Percentiles rank a stretch among this genome's conserved stretches.
Evolutionary conservation across 192 early-diverging fungal genomes (phyloP).

Genomic region (Allomyces macrogynus): DNA sequence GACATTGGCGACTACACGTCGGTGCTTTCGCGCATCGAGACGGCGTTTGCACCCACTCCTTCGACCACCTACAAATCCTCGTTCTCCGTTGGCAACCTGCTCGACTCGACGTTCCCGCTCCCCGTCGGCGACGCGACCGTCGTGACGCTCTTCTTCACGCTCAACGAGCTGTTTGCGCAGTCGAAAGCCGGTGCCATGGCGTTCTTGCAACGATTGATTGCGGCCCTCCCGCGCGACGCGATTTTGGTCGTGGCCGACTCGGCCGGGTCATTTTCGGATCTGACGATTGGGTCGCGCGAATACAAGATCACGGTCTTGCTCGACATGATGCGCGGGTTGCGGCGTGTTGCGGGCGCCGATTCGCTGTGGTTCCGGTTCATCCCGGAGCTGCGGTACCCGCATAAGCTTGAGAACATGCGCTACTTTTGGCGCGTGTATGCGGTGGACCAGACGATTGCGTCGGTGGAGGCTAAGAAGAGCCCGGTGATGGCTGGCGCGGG

Average conservation of each 20-base stretch:
- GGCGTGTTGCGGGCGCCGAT: slow-evolving; percentile 43
- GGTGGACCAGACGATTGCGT: slow-evolving; percentile 4
- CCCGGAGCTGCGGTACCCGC: slow-evolving; percentile 46
- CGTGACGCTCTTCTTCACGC: slow-evolving; percentile 74
- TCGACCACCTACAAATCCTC: too few species aligned
- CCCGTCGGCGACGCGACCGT: slow-evolving; percentile 35
- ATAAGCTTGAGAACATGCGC: slow-evolving; percentile 74
- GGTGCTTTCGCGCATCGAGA: slow-evolving; percentile 6
- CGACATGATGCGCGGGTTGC: slow-evolving; percentile 52
- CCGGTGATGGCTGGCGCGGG: too few species aligned
- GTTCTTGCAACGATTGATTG: slow-evolving; percentile 50
- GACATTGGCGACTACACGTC: slow-evolving; percentile 16
- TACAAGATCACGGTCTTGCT: slow-evolving; percentile 84
- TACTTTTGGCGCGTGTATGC: slow-evolving; percentile 72
- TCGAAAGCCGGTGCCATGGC: slow-evolving; percentile 53
- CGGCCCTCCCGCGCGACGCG: slow-evolving; percentile 35
- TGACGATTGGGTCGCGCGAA: slow-evolving; percentile 43
- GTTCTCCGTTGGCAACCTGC: slow-evolving; percentile 16
- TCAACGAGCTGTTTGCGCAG: slow-evolving; percentile 72
- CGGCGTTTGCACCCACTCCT: slow-evolving; percentile 15
- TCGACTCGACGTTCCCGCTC: slow-evolving; percentile 13
- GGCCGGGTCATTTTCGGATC: slow-evolving; percentile 78
- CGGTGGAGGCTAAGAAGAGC: too few species aligned
- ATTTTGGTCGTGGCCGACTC: slow-evolving; percentile 70
- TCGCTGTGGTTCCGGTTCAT: slow-evolving; percentile 56